phyloP scores from a whole-genome alignment of 345 rosid species.

The Tarenaya hassleriana region DNA sequence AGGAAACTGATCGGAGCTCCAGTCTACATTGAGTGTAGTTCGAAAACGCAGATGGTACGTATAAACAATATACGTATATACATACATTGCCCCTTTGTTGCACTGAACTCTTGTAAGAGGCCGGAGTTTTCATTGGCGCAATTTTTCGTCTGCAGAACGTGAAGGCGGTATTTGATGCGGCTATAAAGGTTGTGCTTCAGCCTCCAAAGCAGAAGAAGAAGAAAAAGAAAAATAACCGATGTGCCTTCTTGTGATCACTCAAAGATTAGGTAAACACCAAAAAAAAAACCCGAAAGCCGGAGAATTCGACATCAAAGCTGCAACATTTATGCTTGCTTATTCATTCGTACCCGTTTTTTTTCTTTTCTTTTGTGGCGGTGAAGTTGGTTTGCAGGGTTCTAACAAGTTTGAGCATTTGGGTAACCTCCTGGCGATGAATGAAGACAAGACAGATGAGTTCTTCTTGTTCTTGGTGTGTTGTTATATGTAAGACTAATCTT shows the following conservation, averaged over 20 bases:
- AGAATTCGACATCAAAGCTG: no score
- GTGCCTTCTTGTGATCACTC: neutral
- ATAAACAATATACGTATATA: neutral
- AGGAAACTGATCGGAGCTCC: conserved; percentile 83
- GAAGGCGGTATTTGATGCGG: conserved; percentile 23
- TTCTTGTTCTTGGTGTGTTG: no score
- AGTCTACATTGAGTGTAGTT: conserved; percentile 85
- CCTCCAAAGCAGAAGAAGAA: conserved; percentile 22
- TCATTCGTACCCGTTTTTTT: no score
- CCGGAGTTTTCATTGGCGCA: neutral
- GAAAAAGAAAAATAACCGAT: neutral
- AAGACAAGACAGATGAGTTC: no score
- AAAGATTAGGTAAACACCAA: neutral
- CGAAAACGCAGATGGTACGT: conserved; percentile 86
- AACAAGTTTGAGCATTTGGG: no score
- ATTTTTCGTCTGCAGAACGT: conserved; percentile 49
- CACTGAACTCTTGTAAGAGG: neutral
- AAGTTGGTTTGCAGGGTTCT: no score
- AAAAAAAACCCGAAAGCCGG: no score
- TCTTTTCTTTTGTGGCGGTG: no score
- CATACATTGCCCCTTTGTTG: conserved; percentile 1
- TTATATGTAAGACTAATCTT: no score
- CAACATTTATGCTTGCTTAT: no score
- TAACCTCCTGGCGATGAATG: no score
- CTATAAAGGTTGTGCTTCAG: neutral